These are phyloP conservation scores for Sonneratia alba DNA, from an alignment of 345 rosid species.

Conservation along the genomic window DNA sequence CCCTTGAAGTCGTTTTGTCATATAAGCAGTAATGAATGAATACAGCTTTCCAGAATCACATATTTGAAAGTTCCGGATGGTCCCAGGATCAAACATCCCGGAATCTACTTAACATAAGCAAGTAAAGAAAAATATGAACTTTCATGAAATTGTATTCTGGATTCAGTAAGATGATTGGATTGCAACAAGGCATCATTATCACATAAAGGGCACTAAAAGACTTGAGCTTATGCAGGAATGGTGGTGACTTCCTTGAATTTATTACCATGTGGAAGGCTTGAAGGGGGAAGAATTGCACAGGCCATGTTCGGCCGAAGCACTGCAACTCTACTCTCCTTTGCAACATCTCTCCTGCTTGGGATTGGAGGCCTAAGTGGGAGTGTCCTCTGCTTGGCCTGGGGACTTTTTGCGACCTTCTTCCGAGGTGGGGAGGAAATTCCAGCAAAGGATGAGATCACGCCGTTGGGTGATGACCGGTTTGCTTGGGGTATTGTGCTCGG, in stretches of 20 bases:
- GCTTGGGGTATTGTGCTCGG: slow-evolving; percentile 83
- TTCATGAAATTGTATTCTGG: too few species aligned
- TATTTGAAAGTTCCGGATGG: background rate
- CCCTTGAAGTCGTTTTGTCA: background rate
- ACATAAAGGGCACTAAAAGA: background rate
- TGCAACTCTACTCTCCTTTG: slow-evolving; percentile 55
- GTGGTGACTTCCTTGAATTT: slow-evolving; percentile 87
- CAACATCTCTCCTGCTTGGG: slow-evolving; percentile 68
- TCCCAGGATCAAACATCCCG: background rate
- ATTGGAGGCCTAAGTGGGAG: slow-evolving; percentile 84
- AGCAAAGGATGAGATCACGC: slow-evolving; percentile 78
- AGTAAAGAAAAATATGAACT: too few species aligned
- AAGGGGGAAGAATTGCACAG: slow-evolving; percentile 95
- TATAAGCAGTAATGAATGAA: too few species aligned
- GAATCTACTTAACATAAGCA: too few species aligned
- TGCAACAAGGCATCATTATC: background rate
- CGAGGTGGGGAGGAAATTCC: slow-evolving; percentile 88
- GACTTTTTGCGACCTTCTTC: slow-evolving; percentile 84
- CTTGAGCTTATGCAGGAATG: slow-evolving; percentile 47
- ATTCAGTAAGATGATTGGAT: background rate
- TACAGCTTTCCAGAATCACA: background rate
- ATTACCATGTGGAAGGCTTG: slow-evolving; percentile 88
- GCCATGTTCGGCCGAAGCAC: slow-evolving; percentile 88
- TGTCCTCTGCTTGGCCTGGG: slow-evolving; percentile 83
- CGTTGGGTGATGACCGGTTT: slow-evolving; percentile 53